Conservation (phyloP, 768 basidiomycete species). For the Boletus pseudo-olivaceus region DNA sequence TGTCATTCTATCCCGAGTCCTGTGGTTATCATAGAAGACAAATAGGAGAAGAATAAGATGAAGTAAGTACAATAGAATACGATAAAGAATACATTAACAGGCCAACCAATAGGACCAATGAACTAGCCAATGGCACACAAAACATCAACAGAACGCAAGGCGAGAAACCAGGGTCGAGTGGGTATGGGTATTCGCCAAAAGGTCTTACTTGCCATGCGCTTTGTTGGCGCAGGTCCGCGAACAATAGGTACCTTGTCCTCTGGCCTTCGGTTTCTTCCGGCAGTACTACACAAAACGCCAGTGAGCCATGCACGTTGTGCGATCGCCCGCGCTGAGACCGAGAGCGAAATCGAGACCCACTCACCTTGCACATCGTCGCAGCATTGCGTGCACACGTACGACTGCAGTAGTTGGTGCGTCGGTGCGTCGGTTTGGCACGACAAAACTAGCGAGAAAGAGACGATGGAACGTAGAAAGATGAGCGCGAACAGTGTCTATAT, state of each 20-base stretch:
- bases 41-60: neutral
- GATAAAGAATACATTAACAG: neutral
- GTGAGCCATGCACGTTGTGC: neutral
- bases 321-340: neutral
- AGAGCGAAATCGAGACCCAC: neutral
- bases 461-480: neutral
- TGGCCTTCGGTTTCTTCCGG: constrained; percentile 15
- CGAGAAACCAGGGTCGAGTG: neutral
- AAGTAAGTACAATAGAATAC: constrained; percentile 1
- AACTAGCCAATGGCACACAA: constrained; percentile 3
- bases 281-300: constrained; percentile 18
- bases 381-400: constrained; percentile 55
- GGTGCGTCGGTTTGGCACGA: constrained; percentile 53
- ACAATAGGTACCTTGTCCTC: constrained; percentile 19
- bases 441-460: constrained; percentile 38
- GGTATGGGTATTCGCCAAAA: neutral
- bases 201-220: constrained; percentile 12
- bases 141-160: neutral
- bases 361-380: constrained; percentile 24
- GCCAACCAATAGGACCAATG: neutral
- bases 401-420: constrained; percentile 56
- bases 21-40: neutral
- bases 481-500: neutral
- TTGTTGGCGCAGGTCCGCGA: constrained; percentile 25
- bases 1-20: neutral